Conservation (phyloP, 164 flowering plant species). For the Santalum album region DNA sequence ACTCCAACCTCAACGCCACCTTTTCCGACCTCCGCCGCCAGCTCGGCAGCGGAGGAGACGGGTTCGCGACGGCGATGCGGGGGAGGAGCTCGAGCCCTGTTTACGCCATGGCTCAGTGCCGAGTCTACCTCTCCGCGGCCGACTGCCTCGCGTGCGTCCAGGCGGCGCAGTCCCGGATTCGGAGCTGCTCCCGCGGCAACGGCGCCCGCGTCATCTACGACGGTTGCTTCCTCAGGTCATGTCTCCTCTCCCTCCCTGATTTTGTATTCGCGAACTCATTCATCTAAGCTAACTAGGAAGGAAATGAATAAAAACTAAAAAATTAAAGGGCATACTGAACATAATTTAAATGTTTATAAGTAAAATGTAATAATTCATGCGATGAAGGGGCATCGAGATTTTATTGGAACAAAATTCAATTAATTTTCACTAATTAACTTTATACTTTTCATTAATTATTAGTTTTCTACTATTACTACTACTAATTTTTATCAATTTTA, state of each 20-base stretch:
- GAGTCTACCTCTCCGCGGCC: constrained; percentile 25
- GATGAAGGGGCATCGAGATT: too few species aligned
- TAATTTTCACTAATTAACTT: too few species aligned
- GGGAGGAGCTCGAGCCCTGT: constrained; percentile 22
- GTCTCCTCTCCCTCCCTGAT: background rate
- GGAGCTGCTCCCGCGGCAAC: constrained; percentile 32
- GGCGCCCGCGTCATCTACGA: constrained; percentile 39
- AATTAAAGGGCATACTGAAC: too few species aligned
- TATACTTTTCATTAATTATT: too few species aligned
- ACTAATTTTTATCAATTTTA: too few species aligned
- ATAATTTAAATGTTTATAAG: too few species aligned
- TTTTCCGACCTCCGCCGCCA: constrained; percentile 12
- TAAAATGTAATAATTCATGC: too few species aligned
- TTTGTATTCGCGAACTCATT: background rate
- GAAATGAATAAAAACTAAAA: too few species aligned
- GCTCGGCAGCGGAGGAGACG: constrained; percentile 5
- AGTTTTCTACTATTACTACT: too few species aligned
- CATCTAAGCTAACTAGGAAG: too few species aligned
- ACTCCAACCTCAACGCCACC: constrained; percentile 17
- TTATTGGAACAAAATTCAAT: too few species aligned
- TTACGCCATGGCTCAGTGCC: constrained; percentile 39
- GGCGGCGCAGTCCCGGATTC: constrained; percentile 19
- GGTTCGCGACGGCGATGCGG: constrained; percentile 31
- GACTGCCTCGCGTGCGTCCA: constrained; percentile 37
- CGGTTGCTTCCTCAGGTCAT: constrained; percentile 42